Evolutionary conservation across 208 protist genomes (phyloP).

Genomic region (Trypanosoma congolense): DNA sequence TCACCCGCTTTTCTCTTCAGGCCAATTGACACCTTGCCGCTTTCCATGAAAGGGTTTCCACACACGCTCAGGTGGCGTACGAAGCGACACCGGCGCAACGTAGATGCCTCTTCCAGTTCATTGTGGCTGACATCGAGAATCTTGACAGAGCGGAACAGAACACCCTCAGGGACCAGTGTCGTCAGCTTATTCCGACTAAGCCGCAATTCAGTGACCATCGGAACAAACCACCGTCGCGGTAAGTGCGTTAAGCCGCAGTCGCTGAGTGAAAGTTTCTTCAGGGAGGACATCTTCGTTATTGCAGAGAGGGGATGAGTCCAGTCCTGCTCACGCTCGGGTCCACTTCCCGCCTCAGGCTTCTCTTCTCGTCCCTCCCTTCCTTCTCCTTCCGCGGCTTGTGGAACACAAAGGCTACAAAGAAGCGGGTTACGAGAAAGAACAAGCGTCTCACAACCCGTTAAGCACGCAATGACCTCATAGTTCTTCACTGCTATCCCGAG

Average conservation of each 20-base stretch:
- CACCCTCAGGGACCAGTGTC: constrained; percentile 71
- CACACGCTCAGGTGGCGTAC: constrained; percentile 58
- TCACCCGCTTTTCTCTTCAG: not conserved
- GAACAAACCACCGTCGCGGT: constrained; percentile 74
- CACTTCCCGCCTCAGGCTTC: not conserved
- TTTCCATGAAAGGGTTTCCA: constrained; percentile 58
- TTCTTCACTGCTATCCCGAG: constrained; percentile 32
- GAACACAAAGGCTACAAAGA: constrained; percentile 31
- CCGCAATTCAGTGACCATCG: constrained; percentile 70
- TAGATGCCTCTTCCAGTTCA: constrained; percentile 32
- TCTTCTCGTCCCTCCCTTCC: constrained; percentile 2
- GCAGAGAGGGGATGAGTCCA: constrained; percentile 68
- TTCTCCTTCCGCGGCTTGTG: constrained; percentile 5
- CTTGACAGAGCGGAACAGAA: constrained; percentile 76
- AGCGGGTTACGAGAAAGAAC: constrained; percentile 69
- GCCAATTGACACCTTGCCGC: constrained; percentile 8
- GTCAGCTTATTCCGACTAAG: constrained; percentile 60
- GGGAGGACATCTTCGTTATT: constrained; percentile 48
- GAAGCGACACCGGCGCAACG: constrained; percentile 74
- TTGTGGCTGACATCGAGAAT: constrained; percentile 84
- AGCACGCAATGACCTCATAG: constrained; percentile 39
- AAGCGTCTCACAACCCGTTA: constrained; percentile 58
- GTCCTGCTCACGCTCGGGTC: constrained; percentile 17
- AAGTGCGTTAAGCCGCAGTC: constrained; percentile 56
- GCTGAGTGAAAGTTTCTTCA: constrained; percentile 81